Evolutionary conservation across 257 asterid species (phyloP).

Genomic region (Hygrophila difformis): DNA sequence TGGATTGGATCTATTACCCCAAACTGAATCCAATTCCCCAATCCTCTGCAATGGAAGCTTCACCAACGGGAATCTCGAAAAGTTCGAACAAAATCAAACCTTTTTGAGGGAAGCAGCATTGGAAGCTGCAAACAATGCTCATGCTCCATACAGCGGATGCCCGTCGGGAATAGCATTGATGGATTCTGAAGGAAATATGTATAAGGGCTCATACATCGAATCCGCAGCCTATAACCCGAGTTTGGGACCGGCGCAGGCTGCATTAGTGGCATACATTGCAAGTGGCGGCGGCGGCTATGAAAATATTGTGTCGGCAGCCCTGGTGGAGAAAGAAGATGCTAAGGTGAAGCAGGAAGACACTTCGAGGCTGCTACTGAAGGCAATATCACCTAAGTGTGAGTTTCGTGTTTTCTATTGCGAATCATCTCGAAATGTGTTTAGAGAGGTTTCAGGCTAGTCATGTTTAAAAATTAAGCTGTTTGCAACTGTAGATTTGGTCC

Average conservation of each 20-base stretch:
- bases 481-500: conserved; percentile 30
- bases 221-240: conserved; percentile 94
- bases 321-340: conserved; percentile 67
- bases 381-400: conserved; percentile 55
- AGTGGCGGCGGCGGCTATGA: conserved; percentile 70
- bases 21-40: conserved; percentile 1
- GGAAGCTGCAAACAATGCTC: conserved; percentile 71
- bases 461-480: conserved; percentile 12
- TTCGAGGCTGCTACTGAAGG: conserved; percentile 50
- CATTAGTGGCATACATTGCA: conserved; percentile 63
- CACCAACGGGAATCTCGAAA: conserved; percentile 28
- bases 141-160: conserved; percentile 81
- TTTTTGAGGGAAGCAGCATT: conserved; percentile 37
- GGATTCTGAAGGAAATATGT: conserved; percentile 71
- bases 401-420: conserved; percentile 40
- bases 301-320: conserved; percentile 63
- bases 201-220: conserved; percentile 62
- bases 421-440: conserved; percentile 20
- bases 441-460: conserved; percentile 15
- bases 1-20: conserved; percentile 22
- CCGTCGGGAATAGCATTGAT: conserved; percentile 82
- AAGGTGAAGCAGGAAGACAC: conserved; percentile 64
- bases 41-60: conserved; percentile 15
- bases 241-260: conserved; percentile 78
- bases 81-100: conserved; percentile 10